Conservation (phyloP, 192 early-diverging fungal genomes). For the Radiomyces spectabilis region DNA sequence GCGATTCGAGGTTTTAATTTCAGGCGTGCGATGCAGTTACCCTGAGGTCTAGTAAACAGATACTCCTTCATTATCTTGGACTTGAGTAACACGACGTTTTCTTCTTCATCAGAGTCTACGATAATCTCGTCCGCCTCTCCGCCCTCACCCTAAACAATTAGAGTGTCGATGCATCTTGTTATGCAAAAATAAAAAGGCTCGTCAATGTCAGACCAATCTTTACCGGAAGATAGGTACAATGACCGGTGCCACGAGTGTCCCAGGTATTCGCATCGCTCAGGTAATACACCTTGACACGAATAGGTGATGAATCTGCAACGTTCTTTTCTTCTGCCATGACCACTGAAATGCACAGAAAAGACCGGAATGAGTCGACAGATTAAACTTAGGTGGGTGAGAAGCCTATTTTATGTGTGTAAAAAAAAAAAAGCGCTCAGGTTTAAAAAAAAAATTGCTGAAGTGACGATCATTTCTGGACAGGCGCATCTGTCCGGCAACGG, state of each 20-base stretch:
- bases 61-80: constrained; percentile 65
- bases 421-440: too few relatives aligned
- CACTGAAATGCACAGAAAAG: too few relatives aligned
- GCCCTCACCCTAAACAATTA: not conserved
- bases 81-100: constrained; percentile 56
- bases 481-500: too few relatives aligned
- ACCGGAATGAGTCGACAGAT: too few relatives aligned
- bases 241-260: constrained; percentile 83
- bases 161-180: not conserved
- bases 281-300: constrained; percentile 82
- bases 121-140: constrained; percentile 39
- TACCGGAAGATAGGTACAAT: constrained; percentile 62
- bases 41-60: constrained; percentile 81
- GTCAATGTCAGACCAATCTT: constrained; percentile 18
- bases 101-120: constrained; percentile 56
- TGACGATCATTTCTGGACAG: too few relatives aligned
- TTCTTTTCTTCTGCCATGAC: too few relatives aligned
- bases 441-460: too few relatives aligned
- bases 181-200: not conserved
- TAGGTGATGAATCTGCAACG: too few relatives aligned
- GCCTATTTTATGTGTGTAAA: too few relatives aligned
- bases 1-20: not conserved
- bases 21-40: constrained; percentile 30
- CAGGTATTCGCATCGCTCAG: constrained; percentile 62
- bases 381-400: too few relatives aligned